A percentile compares a stretch with the other conserved stretches of the same genome.
These are phyloP conservation scores for Phaeosphaeria sp. DNA, from an alignment of 2,329 filamentous ascomycete genomes.

Conservation along the genomic window DNA sequence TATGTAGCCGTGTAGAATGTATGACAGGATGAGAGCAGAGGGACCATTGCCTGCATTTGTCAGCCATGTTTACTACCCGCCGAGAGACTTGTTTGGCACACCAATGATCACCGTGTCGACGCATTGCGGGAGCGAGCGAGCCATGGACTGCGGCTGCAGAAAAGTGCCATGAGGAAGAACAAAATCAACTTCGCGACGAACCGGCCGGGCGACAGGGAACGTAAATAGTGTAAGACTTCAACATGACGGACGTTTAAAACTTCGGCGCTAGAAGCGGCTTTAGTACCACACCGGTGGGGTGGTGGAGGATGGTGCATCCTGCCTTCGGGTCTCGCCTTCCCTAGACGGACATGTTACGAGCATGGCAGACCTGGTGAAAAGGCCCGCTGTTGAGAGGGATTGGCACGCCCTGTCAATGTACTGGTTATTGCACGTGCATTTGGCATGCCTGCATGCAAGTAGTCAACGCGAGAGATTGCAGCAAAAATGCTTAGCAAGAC, in stretches of 20 bases:
- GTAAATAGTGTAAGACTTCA: conserved; percentile 38
- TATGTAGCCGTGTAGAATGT: conserved; percentile 67
- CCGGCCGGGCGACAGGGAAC: conserved; percentile 16
- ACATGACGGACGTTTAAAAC: conserved; percentile 40
- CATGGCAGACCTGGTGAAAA: background rate
- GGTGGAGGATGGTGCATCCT: conserved; percentile 1
- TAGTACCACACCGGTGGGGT: conserved; percentile 24
- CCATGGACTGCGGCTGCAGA: conserved; percentile 42
- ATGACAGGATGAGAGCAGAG: conserved; percentile 67
- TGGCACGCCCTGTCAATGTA: conserved; percentile 5
- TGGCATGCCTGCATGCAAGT: conserved; percentile 11
- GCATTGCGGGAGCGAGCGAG: conserved; percentile 42
- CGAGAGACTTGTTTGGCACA: conserved; percentile 12
- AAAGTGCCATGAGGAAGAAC: conserved; percentile 39
- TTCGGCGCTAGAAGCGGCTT: conserved; percentile 35
- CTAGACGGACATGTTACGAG: conserved; percentile 4
- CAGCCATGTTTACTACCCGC: conserved; percentile 15
- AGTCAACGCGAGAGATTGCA: conserved; percentile 14
- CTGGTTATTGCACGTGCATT: background rate
- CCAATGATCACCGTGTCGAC: conserved; percentile 52
- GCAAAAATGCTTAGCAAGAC: conserved; percentile 17
- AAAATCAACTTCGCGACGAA: conserved; percentile 10
- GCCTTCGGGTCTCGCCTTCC: conserved; percentile 27
- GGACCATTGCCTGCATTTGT: conserved; percentile 63
- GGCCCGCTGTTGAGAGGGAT: background rate